Conservation (phyloP, 306 rosid genomes). For the Prosopis cineraria region DNA sequence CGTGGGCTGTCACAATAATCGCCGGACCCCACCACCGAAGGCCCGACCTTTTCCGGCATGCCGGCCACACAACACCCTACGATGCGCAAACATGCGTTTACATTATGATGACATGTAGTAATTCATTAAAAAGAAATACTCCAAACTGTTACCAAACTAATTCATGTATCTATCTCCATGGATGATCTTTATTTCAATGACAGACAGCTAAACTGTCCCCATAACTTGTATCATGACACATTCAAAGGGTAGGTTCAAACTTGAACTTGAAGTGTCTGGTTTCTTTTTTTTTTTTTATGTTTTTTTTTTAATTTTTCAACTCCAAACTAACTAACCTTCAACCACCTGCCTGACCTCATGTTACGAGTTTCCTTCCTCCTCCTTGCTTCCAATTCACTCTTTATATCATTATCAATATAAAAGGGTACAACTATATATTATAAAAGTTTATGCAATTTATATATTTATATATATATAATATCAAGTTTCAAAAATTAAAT, state of each 20-base stretch:
- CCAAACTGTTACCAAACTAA: not conserved
- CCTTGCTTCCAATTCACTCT: not conserved
- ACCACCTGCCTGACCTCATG: conserved; percentile 11
- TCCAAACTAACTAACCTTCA: not conserved
- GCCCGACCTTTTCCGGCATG: conserved; percentile 50
- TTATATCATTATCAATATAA: too few species aligned
- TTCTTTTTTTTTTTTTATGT: too few species aligned
- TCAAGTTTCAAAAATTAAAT: too few species aligned
- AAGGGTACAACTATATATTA: too few species aligned
- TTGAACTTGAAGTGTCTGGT: conserved; percentile 12
- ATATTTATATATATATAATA: too few species aligned
- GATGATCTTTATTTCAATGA: conserved; percentile 1
- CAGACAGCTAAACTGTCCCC: conserved; percentile 8
- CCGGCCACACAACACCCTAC: conserved; percentile 42
- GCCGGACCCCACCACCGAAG: conserved; percentile 41
- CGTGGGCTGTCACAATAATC: conserved; percentile 50
- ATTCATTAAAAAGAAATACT: not conserved
- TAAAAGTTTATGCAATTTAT: too few species aligned
- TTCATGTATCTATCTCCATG: not conserved
- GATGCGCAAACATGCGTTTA: not conserved
- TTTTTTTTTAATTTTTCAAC: too few species aligned
- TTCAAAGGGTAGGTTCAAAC: conserved; percentile 26
- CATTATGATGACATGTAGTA: not conserved
- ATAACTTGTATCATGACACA: not conserved
- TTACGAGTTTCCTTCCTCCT: not conserved